These are phyloP conservation scores for Pyrus pyrifolia DNA, from an alignment of 306 rosid genomes.

Conservation along the genomic window DNA sequence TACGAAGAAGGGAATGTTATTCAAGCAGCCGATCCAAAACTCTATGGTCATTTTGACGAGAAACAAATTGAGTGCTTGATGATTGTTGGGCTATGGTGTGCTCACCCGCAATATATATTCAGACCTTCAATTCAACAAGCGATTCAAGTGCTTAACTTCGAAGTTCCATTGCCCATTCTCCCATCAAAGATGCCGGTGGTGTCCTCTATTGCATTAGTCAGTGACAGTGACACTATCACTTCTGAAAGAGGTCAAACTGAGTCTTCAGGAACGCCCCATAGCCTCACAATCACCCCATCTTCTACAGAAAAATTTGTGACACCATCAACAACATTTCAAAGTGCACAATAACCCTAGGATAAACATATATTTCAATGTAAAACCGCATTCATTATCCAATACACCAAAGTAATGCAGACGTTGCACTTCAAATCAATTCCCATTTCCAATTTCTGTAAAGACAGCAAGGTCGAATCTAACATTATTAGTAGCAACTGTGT, in stretches of 20 bases:
- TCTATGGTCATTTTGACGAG: neutral
- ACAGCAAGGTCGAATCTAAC: no score
- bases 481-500: no score
- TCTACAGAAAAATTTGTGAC: neutral
- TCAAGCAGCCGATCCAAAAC: neutral
- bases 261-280: neutral
- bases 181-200: neutral
- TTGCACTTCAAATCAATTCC: no score
- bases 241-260: neutral
- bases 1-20: neutral
- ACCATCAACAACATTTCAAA: neutral
- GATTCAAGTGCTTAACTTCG: neutral
- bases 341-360: neutral
- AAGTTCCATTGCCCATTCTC: constrained; percentile 8
- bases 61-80: neutral
- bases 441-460: no score
- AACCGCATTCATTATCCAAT: no score
- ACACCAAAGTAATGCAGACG: no score
- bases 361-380: no score
- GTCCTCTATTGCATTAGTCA: neutral
- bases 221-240: neutral
- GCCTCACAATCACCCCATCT: neutral
- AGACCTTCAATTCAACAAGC: neutral
- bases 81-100: constrained; percentile 1
- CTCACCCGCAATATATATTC: neutral